phyloP scores from a whole-genome alignment of 2,329 filamentous ascomycete genomes.

The Elsinoe australis region DNA sequence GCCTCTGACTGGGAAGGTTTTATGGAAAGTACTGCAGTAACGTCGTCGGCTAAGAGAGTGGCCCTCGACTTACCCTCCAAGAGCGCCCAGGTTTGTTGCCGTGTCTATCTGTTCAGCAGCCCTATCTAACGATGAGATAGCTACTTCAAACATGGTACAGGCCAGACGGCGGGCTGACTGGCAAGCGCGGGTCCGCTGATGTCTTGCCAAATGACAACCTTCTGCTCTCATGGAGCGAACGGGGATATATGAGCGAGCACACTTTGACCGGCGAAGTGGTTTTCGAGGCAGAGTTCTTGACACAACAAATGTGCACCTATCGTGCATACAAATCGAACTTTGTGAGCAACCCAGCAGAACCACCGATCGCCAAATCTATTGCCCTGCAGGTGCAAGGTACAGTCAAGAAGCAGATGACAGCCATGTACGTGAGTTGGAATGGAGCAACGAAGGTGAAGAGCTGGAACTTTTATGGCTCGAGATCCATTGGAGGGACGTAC shows the following conservation, averaged over 20 bases:
- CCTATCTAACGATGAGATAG: background rate
- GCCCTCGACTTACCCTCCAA: too few relatives aligned
- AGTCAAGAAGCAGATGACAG: background rate
- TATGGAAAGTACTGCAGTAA: background rate
- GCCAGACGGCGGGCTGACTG: background rate
- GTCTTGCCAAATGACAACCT: background rate
- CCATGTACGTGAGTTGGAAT: slow-evolving; percentile 46
- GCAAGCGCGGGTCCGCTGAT: background rate
- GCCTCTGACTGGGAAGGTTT: background rate
- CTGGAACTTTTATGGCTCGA: slow-evolving; percentile 36
- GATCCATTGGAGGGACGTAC: background rate
- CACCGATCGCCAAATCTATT: background rate
- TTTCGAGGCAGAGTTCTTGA: background rate
- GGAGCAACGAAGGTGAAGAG: slow-evolving; percentile 40
- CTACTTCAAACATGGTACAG: background rate
- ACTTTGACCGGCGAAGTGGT: background rate
- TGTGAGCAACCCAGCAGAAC: background rate
- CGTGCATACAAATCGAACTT: background rate
- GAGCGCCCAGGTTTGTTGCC: too few relatives aligned
- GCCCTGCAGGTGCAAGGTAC: background rate
- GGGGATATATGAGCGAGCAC: background rate
- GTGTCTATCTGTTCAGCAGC: too few relatives aligned
- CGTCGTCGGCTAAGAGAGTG: background rate
- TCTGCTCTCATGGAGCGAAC: background rate
- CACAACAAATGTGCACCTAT: background rate